These are phyloP conservation scores for Cryptococcus jaspeensis DNA, from an alignment of 1,284 basidiomycete species.

Conservation along the genomic window DNA sequence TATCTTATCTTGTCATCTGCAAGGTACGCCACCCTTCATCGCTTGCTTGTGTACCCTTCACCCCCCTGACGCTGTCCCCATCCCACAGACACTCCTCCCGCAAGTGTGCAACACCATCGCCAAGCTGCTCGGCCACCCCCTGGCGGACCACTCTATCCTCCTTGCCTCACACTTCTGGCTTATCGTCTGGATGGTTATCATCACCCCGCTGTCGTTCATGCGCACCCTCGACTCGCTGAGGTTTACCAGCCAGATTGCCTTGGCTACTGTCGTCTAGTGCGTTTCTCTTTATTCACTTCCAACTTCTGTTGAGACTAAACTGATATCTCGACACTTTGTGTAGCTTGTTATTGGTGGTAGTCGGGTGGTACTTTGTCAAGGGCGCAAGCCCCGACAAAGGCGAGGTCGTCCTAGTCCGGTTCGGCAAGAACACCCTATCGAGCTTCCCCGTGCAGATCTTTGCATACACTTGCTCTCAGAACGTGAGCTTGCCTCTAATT, in stretches of 20 bases:
- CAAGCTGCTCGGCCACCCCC: constrained; percentile 61
- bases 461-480: constrained; percentile 87
- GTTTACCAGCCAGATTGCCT: constrained; percentile 52
- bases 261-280: constrained; percentile 60
- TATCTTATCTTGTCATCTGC: constrained; percentile 93
- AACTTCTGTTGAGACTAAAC: background rate
- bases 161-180: constrained; percentile 83
- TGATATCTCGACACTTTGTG: constrained; percentile 53
- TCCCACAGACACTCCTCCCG: constrained; percentile 67
- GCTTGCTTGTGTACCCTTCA: background rate
- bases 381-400: constrained; percentile 42
- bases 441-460: constrained; percentile 95
- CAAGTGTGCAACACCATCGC: constrained; percentile 84
- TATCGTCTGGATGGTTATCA: constrained; percentile 71
- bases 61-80: background rate
- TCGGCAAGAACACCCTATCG: constrained; percentile 52
- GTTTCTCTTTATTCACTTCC: constrained; percentile 51
- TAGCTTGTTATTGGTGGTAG: constrained; percentile 68
- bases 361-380: constrained; percentile 50
- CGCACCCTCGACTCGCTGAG: constrained; percentile 67
- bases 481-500: constrained; percentile 58
- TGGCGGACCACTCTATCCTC: constrained; percentile 60
- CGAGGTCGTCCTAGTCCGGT: constrained; percentile 41
- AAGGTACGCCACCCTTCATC: constrained; percentile 58
- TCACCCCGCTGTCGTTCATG: constrained; percentile 85